phyloP scores from a whole-genome alignment of 1,139 yeast species.

The Pichia sp. region DNA sequence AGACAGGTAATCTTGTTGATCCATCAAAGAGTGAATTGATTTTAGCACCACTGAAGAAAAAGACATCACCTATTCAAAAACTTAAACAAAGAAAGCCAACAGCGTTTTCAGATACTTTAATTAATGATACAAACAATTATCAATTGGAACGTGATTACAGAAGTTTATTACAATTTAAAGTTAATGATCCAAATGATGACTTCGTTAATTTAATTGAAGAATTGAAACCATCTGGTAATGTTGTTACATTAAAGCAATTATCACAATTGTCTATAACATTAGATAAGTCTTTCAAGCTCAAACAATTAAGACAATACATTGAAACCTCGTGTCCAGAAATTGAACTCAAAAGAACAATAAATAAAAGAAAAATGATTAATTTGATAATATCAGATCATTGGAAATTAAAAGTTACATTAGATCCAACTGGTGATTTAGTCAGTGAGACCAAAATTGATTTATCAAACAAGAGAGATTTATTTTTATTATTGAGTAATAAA shows the following conservation, averaged over 20 bases:
- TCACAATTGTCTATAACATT: constrained; percentile 29
- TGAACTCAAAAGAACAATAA: constrained; percentile 22
- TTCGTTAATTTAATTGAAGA: constrained; percentile 29
- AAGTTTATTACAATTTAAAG: constrained; percentile 30
- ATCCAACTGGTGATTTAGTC: constrained; percentile 21
- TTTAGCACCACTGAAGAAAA: constrained; percentile 19
- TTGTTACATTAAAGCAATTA: constrained; percentile 29
- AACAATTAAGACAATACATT: constrained; percentile 30
- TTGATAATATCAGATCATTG: constrained; percentile 14
- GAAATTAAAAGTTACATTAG: constrained; percentile 14
- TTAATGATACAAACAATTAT: constrained; percentile 5
- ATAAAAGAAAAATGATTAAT: constrained; percentile 16
- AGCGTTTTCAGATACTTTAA: neutral
- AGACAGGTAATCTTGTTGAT: constrained; percentile 4
- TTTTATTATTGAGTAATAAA: constrained; percentile 41
- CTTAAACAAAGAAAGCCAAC: constrained; percentile 6
- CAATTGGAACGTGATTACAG: constrained; percentile 28
- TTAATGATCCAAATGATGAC: constrained; percentile 27
- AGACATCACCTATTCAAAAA: constrained; percentile 12
- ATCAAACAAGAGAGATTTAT: constrained; percentile 40
- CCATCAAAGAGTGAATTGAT: constrained; percentile 18
- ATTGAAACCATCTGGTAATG: constrained; percentile 27
- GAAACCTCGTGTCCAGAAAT: constrained; percentile 9
- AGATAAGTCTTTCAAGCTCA: constrained; percentile 27
- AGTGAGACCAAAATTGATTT: constrained; percentile 34